phyloP scores from a whole-genome alignment of 176 grass and related monocot species.

The Oryza glumipatula region DNA sequence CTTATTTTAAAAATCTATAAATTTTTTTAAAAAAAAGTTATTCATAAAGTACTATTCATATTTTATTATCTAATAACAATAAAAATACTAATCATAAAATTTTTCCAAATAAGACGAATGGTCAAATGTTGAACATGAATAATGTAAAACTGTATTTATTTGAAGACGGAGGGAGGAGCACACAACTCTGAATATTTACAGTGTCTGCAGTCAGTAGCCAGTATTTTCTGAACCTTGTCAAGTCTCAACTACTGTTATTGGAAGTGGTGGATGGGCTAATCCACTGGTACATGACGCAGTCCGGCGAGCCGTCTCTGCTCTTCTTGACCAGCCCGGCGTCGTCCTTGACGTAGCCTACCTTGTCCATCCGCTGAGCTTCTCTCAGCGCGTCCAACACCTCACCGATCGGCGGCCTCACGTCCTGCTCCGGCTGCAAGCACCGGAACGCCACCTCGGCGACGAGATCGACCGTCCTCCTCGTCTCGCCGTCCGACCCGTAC shows the following conservation, averaged over 20 bases:
- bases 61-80: no score
- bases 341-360: not conserved
- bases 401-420: slow-evolving; percentile 44
- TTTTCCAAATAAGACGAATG: no score
- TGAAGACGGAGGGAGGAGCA: no score
- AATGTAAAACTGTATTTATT: no score
- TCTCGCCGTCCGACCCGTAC: slow-evolving; percentile 29
- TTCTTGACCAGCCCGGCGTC: slow-evolving; percentile 27
- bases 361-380: slow-evolving; percentile 17
- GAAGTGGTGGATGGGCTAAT: slow-evolving; percentile 45
- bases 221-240: not conserved
- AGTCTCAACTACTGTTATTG: slow-evolving; percentile 28
- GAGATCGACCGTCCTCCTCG: slow-evolving; percentile 34
- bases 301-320: slow-evolving; percentile 42
- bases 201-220: not conserved
- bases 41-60: no score
- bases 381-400: slow-evolving; percentile 49
- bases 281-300: slow-evolving; percentile 47
- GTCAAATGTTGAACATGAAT: no score
- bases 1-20: no score
- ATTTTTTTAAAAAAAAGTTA: no score
- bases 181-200: not conserved
- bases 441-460: slow-evolving; percentile 55
- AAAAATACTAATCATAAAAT: no score
- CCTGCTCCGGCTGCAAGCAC: slow-evolving; percentile 60